phyloP scores from a whole-genome alignment of 2,329 filamentous ascomycete genomes.

The Nigrograna mackinnonii region DNA sequence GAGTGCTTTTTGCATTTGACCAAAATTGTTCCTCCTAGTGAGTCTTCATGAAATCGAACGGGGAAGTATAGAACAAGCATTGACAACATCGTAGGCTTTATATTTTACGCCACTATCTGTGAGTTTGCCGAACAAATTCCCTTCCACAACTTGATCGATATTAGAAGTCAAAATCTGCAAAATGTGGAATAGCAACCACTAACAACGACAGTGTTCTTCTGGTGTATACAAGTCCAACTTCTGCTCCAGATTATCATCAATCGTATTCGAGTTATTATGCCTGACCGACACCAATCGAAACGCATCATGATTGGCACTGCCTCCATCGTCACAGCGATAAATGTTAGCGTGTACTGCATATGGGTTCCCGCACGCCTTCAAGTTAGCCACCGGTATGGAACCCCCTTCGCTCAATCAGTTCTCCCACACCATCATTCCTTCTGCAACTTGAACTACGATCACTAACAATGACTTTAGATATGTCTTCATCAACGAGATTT shows the following conservation, averaged over 20 bases:
- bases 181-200: conserved; percentile 6
- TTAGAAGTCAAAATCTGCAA: no score
- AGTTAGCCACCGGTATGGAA: conserved; percentile 20
- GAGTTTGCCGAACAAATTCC: conserved; percentile 8
- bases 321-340: conserved; percentile 39
- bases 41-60: conserved; percentile 4
- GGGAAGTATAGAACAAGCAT: conserved; percentile 5
- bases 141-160: no score
- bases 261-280: conserved; percentile 40
- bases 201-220: conserved; percentile 31
- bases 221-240: conserved; percentile 43
- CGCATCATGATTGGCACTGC: conserved; percentile 42
- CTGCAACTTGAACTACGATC: neutral
- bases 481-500: conserved; percentile 39
- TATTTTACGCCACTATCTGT: conserved; percentile 36
- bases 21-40: conserved; percentile 37
- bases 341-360: conserved; percentile 42
- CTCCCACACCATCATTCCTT: no score
- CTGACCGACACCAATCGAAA: conserved; percentile 30
- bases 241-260: conserved; percentile 47
- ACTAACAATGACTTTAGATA: conserved; percentile 18
- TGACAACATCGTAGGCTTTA: conserved; percentile 27
- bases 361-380: conserved; percentile 46
- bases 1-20: conserved; percentile 42
- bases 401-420: no score